Evolutionary conservation across 305 asterid genomes (phyloP).

Genomic region (Solanum hybrid): DNA sequence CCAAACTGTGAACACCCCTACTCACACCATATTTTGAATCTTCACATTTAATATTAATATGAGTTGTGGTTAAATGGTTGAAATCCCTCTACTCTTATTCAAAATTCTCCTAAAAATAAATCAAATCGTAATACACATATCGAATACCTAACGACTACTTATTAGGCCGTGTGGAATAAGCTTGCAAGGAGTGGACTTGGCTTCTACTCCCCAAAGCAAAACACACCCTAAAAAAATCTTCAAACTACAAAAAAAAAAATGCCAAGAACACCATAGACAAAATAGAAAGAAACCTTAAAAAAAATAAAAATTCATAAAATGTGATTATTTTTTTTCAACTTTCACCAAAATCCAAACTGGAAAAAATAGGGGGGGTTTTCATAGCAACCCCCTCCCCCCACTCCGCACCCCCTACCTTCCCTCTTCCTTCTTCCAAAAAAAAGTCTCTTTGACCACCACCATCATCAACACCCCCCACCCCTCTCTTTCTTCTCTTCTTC

Average conservation of each 20-base stretch:
- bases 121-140: background rate
- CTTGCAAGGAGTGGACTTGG: background rate
- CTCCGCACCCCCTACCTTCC: background rate
- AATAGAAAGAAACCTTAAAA: background rate
- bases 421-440: slow-evolving; percentile 17
- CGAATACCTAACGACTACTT: background rate
- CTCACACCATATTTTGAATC: background rate
- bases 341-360: background rate
- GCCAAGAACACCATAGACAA: background rate
- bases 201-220: background rate
- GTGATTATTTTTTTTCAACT: background rate
- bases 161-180: background rate
- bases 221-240: background rate
- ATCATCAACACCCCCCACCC: slow-evolving; percentile 14
- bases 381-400: background rate
- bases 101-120: background rate
- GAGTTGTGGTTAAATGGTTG: rapidly evolving
- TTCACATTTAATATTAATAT: background rate
- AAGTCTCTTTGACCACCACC: slow-evolving; percentile 55
- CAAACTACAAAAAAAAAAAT: background rate
- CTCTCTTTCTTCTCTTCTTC: slow-evolving; percentile 57
- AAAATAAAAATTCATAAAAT: background rate
- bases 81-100: rapidly evolving
- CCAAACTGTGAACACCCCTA: background rate
- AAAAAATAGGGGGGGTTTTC: background rate